A percentile compares a stretch with the other conserved stretches of the same genome.
These are phyloP conservation scores for Cercospora beticola DNA, from an alignment of 2,329 filamentous ascomycete genomes.

Conservation along the genomic window DNA sequence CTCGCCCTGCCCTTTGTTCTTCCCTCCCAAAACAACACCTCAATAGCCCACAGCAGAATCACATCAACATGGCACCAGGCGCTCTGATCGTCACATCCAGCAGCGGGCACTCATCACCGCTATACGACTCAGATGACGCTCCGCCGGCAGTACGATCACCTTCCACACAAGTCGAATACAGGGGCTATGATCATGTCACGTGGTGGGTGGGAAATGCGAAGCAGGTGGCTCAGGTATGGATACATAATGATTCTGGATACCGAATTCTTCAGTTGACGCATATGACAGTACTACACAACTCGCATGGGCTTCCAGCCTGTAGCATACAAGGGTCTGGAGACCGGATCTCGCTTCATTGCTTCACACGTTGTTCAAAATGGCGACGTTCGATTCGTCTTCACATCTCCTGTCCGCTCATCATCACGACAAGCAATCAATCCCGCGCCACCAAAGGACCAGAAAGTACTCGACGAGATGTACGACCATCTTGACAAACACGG, in stretches of 20 bases:
- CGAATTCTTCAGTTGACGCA: not conserved
- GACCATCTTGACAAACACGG: constrained; percentile 82
- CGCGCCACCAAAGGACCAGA: constrained; percentile 57
- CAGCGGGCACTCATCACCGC: constrained; percentile 32
- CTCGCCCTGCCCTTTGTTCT: not conserved
- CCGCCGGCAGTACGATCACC: constrained; percentile 17
- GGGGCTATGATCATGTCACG: constrained; percentile 87
- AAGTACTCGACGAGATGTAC: constrained; percentile 71
- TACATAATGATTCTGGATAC: too few species aligned
- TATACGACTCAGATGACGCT: constrained; percentile 22
- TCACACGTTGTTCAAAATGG: constrained; percentile 82
- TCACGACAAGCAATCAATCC: constrained; percentile 28
- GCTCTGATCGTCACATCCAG: constrained; percentile 33
- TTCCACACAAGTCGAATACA: constrained; percentile 51
- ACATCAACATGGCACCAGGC: constrained; percentile 42
- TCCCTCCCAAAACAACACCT: constrained; percentile 1
- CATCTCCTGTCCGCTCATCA: constrained; percentile 67
- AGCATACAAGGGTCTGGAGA: constrained; percentile 86
- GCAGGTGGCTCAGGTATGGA: constrained; percentile 65
- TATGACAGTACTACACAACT: constrained; percentile 70
- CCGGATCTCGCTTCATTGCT: constrained; percentile 74
- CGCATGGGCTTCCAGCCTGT: constrained; percentile 82
- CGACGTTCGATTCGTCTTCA: constrained; percentile 77
- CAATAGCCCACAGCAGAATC: not conserved
- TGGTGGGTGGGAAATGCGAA: constrained; percentile 98